Percentiles rank a stretch among this genome's conserved stretches.
phyloP scores from a whole-genome alignment of 2,329 filamentous ascomycete species.

The Monilinia fructicola region DNA sequence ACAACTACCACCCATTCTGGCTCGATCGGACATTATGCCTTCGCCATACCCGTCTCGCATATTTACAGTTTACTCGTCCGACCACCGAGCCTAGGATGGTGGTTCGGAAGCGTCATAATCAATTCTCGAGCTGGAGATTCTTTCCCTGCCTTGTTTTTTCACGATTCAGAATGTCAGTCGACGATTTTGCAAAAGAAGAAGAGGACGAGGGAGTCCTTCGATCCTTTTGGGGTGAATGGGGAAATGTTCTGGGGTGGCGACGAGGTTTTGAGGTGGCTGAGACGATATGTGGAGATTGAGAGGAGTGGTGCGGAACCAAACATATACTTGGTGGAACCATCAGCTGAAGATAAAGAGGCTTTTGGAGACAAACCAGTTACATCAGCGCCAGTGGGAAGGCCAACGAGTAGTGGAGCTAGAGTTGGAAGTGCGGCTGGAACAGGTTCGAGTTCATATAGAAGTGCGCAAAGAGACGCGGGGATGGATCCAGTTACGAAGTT shows the following conservation, averaged over 20 bases:
- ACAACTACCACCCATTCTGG: constrained; percentile 74
- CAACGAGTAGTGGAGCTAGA: constrained; percentile 37
- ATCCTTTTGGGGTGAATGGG: constrained; percentile 82
- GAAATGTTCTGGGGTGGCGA: constrained; percentile 98
- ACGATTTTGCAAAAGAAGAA: constrained; percentile 94
- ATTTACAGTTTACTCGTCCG: constrained; percentile 89
- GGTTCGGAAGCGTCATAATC: constrained; percentile 94
- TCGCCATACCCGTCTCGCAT: constrained; percentile 84
- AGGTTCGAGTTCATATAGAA: constrained; percentile 36
- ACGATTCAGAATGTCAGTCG: constrained; percentile 93
- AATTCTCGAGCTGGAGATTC: constrained; percentile 89
- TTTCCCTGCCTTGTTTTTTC: constrained; percentile 95
- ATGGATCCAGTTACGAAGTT: constrained; percentile 95
- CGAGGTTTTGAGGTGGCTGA: constrained; percentile 88
- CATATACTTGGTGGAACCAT: constrained; percentile 87
- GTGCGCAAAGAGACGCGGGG: constrained; percentile 56
- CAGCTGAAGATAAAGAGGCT: constrained; percentile 75
- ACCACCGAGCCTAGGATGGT: constrained; percentile 94
- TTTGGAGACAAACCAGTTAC: constrained; percentile 56
- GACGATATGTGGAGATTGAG: constrained; percentile 78
- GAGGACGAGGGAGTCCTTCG: constrained; percentile 78
- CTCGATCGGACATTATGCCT: constrained; percentile 78
- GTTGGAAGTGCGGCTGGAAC: constrained; percentile 43
- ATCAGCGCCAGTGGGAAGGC: constrained; percentile 45
- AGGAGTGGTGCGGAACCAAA: constrained; percentile 83